Conservation (phyloP, 2,329 filamentous ascomycete species). For the Acephala macrosclerotiorum region DNA sequence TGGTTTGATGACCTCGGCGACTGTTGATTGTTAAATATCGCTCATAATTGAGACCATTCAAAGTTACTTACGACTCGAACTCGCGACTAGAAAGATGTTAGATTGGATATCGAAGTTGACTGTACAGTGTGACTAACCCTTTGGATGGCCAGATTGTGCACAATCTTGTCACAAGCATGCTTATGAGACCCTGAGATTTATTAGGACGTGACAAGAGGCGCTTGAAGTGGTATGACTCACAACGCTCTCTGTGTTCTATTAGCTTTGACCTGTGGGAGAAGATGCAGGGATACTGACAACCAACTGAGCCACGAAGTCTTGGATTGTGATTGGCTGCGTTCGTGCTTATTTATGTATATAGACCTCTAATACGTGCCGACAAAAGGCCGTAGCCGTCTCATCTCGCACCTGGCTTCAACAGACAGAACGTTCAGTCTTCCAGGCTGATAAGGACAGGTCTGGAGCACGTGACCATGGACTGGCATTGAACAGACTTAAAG, state of each 20-base stretch:
- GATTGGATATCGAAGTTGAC: neutral
- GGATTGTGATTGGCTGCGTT: neutral
- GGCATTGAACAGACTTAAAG: too few species aligned
- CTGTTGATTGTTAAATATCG: neutral
- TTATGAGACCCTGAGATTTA: conserved; percentile 45
- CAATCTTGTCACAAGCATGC: conserved; percentile 13
- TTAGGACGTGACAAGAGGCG: too few species aligned
- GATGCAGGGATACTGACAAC: conserved; percentile 30
- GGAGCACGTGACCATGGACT: too few species aligned
- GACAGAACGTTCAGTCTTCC: too few species aligned
- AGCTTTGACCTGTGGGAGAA: too few species aligned
- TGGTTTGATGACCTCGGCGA: neutral
- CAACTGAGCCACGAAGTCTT: conserved; percentile 52
- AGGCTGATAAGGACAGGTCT: too few species aligned
- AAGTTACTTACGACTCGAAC: neutral
- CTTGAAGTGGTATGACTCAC: too few species aligned
- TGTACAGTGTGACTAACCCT: conserved; percentile 46
- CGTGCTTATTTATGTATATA: neutral
- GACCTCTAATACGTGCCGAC: neutral
- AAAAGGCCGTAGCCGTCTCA: neutral
- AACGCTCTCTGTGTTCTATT: conserved; percentile 43
- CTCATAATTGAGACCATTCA: neutral
- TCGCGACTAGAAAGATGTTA: neutral
- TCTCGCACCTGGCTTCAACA: too few species aligned
- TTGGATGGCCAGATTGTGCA: conserved; percentile 44